These are phyloP conservation scores for Porpolomopsis calyptriformis DNA, from an alignment of 768 basidiomycete species.

Conservation along the genomic window DNA sequence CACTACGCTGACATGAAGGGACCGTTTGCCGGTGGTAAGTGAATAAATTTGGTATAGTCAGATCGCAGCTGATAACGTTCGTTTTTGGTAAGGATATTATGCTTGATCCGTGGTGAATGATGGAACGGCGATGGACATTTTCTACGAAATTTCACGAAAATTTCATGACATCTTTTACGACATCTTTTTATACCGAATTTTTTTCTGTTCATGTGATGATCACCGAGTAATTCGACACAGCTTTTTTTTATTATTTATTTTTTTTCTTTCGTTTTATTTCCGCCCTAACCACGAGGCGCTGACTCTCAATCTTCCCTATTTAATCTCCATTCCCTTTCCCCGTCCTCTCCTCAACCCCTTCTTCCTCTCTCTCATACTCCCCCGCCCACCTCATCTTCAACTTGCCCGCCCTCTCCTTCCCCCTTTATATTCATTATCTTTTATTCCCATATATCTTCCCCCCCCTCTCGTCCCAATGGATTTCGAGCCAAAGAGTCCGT, in stretches of 20 bases:
- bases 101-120: neutral
- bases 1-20: constrained; percentile 58
- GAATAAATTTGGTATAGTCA: constrained; percentile 11
- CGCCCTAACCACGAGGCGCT: too few relatives aligned
- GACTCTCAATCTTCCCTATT: too few relatives aligned
- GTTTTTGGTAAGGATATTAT: constrained; percentile 34
- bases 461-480: constrained; percentile 31
- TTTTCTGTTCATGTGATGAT: too few relatives aligned
- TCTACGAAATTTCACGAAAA: neutral
- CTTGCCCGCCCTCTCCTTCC: neutral
- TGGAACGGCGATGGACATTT: neutral
- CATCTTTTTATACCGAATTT: neutral
- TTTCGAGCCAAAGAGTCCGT: constrained; percentile 39
- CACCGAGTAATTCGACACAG: too few relatives aligned
- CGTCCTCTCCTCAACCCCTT: neutral
- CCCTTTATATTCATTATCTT: neutral
- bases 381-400: neutral
- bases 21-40: constrained; percentile 50
- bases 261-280: too few relatives aligned
- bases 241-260: too few relatives aligned
- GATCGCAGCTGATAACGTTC: neutral
- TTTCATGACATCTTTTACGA: constrained; percentile 4
- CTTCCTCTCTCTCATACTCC: neutral
- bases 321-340: too few relatives aligned
- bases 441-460: constrained; percentile 11